These are phyloP conservation scores for Cyberlindnera japonica DNA, from an alignment of 805 yeast genomes.

Conservation along the genomic window DNA sequence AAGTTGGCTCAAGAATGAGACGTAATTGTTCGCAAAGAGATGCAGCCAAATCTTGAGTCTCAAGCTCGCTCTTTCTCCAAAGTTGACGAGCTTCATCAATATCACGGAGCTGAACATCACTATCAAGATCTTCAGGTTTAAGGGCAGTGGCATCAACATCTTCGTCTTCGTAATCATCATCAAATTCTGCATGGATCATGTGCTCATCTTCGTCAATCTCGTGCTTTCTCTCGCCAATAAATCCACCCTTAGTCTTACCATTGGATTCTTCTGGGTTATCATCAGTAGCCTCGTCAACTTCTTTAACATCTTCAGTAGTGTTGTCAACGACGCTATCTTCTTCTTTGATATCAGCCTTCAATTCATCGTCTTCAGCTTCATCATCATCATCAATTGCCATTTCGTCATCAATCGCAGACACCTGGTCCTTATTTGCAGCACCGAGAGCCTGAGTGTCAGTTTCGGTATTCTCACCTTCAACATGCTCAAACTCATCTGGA, in stretches of 20 bases:
- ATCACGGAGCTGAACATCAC: conserved; percentile 39
- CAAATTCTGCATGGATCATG: conserved; percentile 28
- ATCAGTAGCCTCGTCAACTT: conserved; percentile 29
- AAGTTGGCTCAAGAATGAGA: conserved; percentile 89
- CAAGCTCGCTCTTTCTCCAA: conserved; percentile 80
- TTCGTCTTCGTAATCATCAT: conserved; percentile 22
- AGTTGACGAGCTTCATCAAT: conserved; percentile 66
- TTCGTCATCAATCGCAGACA: conserved; percentile 72
- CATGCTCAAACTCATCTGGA: conserved; percentile 84
- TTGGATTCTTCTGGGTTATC: conserved; percentile 43
- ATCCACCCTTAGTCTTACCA: conserved; percentile 48
- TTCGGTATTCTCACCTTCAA: conserved; percentile 74
- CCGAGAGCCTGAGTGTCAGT: conserved; percentile 91
- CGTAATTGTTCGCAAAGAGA: conserved; percentile 90
- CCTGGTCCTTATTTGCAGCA: conserved; percentile 76
- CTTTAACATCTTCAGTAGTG: conserved; percentile 25
- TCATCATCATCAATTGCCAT: conserved; percentile 76
- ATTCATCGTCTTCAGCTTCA: conserved; percentile 31
- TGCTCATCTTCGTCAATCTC: conserved; percentile 33
- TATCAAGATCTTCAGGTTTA: conserved; percentile 21
- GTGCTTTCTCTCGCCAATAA: conserved; percentile 43
- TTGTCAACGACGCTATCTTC: conserved; percentile 29
- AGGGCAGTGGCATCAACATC: background rate
- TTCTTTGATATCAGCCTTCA: conserved; percentile 29
- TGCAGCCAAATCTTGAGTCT: conserved; percentile 85